Conservation (phyloP, 768 basidiomycete genomes). For the Trametes punicea region DNA sequence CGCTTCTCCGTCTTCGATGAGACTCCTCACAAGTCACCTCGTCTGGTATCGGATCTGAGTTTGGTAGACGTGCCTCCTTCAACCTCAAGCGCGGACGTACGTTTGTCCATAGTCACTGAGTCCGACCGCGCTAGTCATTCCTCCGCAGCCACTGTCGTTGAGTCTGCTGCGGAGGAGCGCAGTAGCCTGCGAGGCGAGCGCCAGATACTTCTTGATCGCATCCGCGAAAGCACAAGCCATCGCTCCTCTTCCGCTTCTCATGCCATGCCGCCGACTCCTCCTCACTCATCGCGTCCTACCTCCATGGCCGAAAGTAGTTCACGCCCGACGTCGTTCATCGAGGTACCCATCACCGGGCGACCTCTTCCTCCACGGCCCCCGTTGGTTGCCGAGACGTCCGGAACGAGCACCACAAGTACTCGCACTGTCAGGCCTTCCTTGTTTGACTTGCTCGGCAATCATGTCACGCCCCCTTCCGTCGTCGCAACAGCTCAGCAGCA, state of each 20-base stretch:
- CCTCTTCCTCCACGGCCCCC: constrained; percentile 18
- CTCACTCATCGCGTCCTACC: constrained; percentile 11
- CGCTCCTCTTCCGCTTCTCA: constrained; percentile 13
- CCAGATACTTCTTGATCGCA: constrained; percentile 23
- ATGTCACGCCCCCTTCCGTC: not conserved
- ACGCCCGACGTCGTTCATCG: constrained; percentile 5
- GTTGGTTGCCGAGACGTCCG: not conserved
- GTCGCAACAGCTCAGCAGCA: not conserved
- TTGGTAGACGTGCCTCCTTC: constrained; percentile 46
- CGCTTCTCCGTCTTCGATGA: constrained; percentile 62
- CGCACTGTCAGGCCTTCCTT: constrained; percentile 20
- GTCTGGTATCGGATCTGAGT: not conserved
- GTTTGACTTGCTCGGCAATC: constrained; percentile 18
- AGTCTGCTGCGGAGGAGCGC: constrained; percentile 14
- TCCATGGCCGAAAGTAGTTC: constrained; percentile 15
- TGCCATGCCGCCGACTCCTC: constrained; percentile 12
- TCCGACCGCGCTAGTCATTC: constrained; percentile 10
- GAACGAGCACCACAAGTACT: constrained; percentile 4
- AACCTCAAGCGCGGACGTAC: constrained; percentile 15
- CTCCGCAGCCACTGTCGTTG: constrained; percentile 17
- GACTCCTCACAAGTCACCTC: constrained; percentile 36
- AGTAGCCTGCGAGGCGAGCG: constrained; percentile 13
- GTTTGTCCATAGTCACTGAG: not conserved
- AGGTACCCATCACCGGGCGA: not conserved
- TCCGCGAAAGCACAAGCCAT: constrained; percentile 22